Base-by-base conservation (phyloP, 495 filamentous ascomycete genomes). In the Penicillium odoratum region DNA sequence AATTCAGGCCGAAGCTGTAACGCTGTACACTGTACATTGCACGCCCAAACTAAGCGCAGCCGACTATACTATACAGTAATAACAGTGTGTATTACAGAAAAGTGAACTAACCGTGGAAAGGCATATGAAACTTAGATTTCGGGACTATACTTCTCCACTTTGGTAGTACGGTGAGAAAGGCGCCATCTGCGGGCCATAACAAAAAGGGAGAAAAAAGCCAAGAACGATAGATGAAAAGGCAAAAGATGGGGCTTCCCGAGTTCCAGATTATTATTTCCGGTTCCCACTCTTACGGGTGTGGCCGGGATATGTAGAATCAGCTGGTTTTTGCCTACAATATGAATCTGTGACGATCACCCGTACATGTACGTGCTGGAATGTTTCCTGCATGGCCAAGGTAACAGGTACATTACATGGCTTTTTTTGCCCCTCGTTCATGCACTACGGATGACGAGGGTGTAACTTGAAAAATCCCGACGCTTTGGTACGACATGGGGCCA, bases 171-270 rank as follows among this genome's bases (percentile, higher is more conserved):
- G 57, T 59, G 57, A 59, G 51, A 53, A 48, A 48, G 33, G 26
- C 50, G 46, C 56, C 49, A 53, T 50, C 46, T 28, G 46, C 46
- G 46, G 46, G 46, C 46, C 33, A 48, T 7, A 48, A 48, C 6
- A 31, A 31, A 47, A 33, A 33, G 16, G 21, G 21, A 46, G 26
- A 8, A 46, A 46, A 8, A 46, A 26, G 13, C 16, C 7, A 25
- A 11, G 5, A 8, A 46, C 25, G 21, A 7, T 4, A 7, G 26
- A 43, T 5, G 7, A 43, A 43, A 43, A 43, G 16, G 1, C 40
- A 46, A 46, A 44, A 44, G 47, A 54, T 49, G 51, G 57, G 57
- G 57, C 46, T 50, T 55, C 57, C 57, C 57, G 57, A 59, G 56
- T 58, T 33, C 42, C 30, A 53, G 42, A 52, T 56, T 45, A n/a